These are phyloP conservation scores for Phalaenopsis aphrodite DNA, from an alignment of 106 monocot genomes.

Conservation along the genomic window DNA sequence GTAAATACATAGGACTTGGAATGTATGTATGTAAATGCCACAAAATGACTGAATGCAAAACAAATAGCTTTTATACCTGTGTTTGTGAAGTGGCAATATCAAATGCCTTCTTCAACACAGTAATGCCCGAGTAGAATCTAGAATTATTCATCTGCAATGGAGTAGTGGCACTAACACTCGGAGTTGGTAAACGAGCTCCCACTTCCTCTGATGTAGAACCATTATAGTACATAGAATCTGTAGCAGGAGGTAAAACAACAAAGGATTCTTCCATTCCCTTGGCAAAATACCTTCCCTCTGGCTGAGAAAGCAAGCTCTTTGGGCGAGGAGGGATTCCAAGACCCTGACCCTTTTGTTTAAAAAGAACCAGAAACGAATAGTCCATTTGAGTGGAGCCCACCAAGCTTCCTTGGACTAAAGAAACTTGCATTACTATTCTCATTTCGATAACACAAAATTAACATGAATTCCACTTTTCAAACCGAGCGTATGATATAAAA, in stretches of 20 bases:
- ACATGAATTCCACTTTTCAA: neutral
- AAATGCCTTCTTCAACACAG: conserved; percentile 74
- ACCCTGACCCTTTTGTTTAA: conserved; percentile 46
- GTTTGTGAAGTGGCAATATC: conserved; percentile 80
- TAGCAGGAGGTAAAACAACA: conserved; percentile 72
- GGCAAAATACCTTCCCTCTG: conserved; percentile 17
- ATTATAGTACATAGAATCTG: conserved; percentile 79
- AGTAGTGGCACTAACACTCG: conserved; percentile 18
- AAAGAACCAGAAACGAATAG: conserved; percentile 71
- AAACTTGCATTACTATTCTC: conserved; percentile 54
- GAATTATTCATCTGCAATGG: conserved; percentile 26
- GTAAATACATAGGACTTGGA: no score
- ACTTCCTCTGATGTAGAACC: conserved; percentile 33
- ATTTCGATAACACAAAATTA: conserved; percentile 1
- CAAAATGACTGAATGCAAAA: neutral
- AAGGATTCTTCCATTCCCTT: conserved; percentile 78
- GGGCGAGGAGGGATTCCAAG: conserved; percentile 67
- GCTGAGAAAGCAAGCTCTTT: conserved; percentile 18
- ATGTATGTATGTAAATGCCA: no score
- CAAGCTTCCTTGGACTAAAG: conserved; percentile 62
- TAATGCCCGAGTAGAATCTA: conserved; percentile 73
- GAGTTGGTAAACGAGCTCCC: conserved; percentile 24
- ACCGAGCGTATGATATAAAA: neutral
- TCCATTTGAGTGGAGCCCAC: conserved; percentile 71
- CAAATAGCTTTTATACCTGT: conserved; percentile 41